Percentiles rank a stretch among this genome's conserved stretches.
Conservation (phyloP, 2,329 filamentous ascomycete genomes). For the Apiospora arundinis region DNA sequence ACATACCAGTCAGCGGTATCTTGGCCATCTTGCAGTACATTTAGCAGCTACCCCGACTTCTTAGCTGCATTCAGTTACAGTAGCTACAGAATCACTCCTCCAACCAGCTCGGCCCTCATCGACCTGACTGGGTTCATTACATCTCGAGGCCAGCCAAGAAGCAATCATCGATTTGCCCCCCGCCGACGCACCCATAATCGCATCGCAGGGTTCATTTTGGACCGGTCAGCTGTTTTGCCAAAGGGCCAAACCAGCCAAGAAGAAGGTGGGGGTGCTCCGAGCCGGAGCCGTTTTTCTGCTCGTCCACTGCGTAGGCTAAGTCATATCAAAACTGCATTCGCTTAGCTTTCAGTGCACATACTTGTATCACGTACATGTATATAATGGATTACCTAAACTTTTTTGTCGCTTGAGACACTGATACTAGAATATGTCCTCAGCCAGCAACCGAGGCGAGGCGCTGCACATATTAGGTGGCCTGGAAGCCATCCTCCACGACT, state of each 20-base stretch:
- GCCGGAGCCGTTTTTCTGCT: neutral
- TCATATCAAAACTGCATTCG: neutral
- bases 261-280: neutral
- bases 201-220: neutral
- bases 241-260: neutral
- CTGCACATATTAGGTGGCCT: neutral
- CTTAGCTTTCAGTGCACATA: neutral
- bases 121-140: neutral
- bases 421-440: neutral
- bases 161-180: neutral
- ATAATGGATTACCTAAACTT: neutral
- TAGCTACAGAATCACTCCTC: neutral
- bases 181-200: neutral
- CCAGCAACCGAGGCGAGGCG: neutral
- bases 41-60: neutral
- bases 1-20: neutral
- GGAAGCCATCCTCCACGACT: neutral
- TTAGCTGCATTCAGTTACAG: conserved; percentile 9
- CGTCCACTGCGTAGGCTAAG: neutral
- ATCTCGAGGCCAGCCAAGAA: neutral
- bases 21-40: neutral
- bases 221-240: neutral
- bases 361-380: too few relatives aligned
- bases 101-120: neutral
- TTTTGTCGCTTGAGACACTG: neutral